Percentiles rank a stretch among this genome's conserved stretches.
Conservation (phyloP, 2,329 filamentous ascomycete genomes). For the Rhexocercosporidium sp. region DNA sequence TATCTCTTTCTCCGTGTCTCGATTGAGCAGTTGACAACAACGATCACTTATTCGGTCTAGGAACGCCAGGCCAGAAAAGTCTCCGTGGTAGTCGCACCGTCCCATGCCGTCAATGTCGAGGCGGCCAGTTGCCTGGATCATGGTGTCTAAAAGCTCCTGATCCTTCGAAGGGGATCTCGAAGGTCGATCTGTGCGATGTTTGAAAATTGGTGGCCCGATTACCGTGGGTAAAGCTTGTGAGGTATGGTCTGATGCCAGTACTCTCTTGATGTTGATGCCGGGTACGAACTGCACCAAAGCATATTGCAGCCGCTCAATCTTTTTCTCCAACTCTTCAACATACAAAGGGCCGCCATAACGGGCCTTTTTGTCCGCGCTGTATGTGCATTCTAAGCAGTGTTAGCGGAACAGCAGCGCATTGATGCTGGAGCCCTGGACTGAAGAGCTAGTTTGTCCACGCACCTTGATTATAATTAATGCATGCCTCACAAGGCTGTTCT, state of each 20-base stretch:
- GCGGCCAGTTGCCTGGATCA: constrained; percentile 89
- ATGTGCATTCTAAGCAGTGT: constrained; percentile 3
- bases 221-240: neutral
- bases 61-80: constrained; percentile 88
- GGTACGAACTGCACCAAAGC: constrained; percentile 9
- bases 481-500: constrained; percentile 2
- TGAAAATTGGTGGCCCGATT: neutral
- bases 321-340: constrained; percentile 11
- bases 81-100: constrained; percentile 91
- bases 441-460: neutral
- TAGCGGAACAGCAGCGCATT: neutral
- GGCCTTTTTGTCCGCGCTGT: constrained; percentile 8
- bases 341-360: constrained; percentile 13
- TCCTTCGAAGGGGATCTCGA: neutral
- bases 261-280: constrained; percentile 1
- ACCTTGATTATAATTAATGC: constrained; percentile 9
- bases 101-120: constrained; percentile 88
- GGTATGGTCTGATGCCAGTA: neutral
- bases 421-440: neutral
- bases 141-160: constrained; percentile 69
- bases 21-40: constrained; percentile 67
- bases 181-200: neutral
- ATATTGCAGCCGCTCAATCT: constrained; percentile 8
- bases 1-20: constrained; percentile 65
- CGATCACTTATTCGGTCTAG: constrained; percentile 84